phyloP scores from a whole-genome alignment of 148 eudicot genomes.

The Silene latifolia region DNA sequence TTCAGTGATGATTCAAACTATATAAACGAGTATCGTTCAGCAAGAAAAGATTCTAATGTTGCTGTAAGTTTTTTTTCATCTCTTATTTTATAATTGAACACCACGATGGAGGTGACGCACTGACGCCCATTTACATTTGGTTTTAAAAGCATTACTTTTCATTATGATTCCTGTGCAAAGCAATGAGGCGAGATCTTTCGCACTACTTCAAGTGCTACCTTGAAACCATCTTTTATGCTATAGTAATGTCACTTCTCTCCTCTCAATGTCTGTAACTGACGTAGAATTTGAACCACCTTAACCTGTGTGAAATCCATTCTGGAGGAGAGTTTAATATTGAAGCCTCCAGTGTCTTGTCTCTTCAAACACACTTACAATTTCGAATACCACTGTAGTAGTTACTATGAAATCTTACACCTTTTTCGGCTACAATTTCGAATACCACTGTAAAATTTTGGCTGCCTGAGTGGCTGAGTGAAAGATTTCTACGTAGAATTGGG shows the following conservation, averaged over 20 bases:
- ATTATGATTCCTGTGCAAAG: neutral
- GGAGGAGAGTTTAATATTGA: no score
- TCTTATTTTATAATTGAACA: neutral
- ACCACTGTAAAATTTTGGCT: no score
- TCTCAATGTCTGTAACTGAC: neutral
- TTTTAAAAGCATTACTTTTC: neutral
- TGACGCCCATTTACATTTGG: neutral
- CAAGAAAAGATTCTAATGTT: constrained; percentile 80
- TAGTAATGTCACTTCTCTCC: neutral
- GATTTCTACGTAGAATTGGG: neutral
- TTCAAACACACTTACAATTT: neutral
- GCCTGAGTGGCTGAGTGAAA: no score
- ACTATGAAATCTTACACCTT: no score
- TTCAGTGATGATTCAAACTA: constrained; percentile 67
- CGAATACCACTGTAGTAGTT: no score
- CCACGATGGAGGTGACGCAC: no score
- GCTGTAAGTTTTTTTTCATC: constrained; percentile 32
- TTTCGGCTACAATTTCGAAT: no score
- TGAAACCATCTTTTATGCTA: neutral
- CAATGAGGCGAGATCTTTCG: neutral
- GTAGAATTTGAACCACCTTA: neutral
- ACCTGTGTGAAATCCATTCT: neutral
- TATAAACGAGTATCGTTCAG: constrained; percentile 60
- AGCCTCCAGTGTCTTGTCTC: neutral
- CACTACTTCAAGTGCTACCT: neutral